Percentiles rank a stretch among this genome's conserved stretches.
Conservation (phyloP, 2,329 filamentous ascomycete species). For the Chrysoporthe puriensis region DNA sequence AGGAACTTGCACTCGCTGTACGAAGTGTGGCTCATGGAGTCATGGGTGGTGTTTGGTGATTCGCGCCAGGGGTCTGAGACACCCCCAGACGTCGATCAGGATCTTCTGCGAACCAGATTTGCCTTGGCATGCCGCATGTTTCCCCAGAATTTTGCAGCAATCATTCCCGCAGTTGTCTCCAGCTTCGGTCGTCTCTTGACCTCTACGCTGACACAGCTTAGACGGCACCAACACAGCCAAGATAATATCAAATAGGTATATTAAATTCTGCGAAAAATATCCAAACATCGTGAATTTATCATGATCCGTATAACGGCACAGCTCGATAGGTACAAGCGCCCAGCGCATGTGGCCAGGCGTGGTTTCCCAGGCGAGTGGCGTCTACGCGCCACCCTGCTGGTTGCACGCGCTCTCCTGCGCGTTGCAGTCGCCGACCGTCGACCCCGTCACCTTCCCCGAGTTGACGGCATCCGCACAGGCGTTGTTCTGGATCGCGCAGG, state of each 20-base stretch:
- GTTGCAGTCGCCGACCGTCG: conserved; percentile 56
- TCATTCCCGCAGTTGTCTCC: too few species aligned
- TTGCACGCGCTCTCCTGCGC: conserved; percentile 54
- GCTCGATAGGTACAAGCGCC: conserved; percentile 7
- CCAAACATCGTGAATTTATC: conserved; percentile 15
- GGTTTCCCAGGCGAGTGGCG: not conserved
- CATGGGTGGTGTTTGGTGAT: not conserved
- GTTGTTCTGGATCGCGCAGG: conserved; percentile 68
- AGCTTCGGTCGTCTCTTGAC: too few species aligned
- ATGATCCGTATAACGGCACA: conserved; percentile 15
- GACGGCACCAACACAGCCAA: not conserved
- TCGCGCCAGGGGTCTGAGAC: conserved; percentile 17
- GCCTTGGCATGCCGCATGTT: conserved; percentile 3
- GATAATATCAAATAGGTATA: not conserved
- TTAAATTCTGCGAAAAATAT: conserved; percentile 5
- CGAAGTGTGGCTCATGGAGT: not conserved
- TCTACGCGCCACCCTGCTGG: conserved; percentile 39
- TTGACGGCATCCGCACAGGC: conserved; percentile 62
- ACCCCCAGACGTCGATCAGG: conserved; percentile 18
- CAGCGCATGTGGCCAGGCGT: not conserved
- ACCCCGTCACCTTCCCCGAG: conserved; percentile 45
- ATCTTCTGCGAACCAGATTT: conserved; percentile 16
- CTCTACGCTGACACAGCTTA: not conserved
- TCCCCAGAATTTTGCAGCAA: not conserved
- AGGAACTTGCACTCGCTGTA: not conserved